A percentile compares a stretch with the other conserved stretches of the same genome.
phyloP scores from a whole-genome alignment of 1,284 basidiomycete species.

The Kwoniella shivajii region DNA sequence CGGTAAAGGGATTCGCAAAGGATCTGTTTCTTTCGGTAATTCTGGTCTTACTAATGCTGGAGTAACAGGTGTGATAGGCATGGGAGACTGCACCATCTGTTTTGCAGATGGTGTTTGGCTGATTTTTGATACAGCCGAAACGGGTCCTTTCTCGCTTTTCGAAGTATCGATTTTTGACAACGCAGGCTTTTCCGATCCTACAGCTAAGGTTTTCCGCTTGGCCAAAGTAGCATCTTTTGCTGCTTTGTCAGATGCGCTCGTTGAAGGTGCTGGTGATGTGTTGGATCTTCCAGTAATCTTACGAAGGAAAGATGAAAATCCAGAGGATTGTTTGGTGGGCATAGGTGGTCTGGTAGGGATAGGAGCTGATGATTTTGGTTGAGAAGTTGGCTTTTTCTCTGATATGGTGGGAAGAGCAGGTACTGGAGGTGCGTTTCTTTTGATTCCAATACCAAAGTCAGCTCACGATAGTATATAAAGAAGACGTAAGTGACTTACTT shows the following conservation, averaged over 20 bases:
- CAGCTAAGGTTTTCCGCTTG: slow-evolving; percentile 2
- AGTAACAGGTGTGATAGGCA: slow-evolving; percentile 1
- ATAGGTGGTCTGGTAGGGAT: slow-evolving; percentile 6
- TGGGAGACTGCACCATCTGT: slow-evolving; percentile 4
- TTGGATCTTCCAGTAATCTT: slow-evolving; percentile 31
- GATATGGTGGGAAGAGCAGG: slow-evolving; percentile 5
- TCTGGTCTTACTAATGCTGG: slow-evolving; percentile 41
- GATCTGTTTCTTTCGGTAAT: slow-evolving; percentile 63
- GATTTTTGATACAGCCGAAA: not conserved
- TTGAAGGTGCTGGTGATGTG: slow-evolving; percentile 9
- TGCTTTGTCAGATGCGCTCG: not conserved
- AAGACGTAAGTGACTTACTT: slow-evolving; percentile 10
- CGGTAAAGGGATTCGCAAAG: slow-evolving; percentile 34
- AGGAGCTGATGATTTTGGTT: slow-evolving; percentile 1
- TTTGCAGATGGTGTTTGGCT: not conserved
- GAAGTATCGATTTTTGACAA: slow-evolving; percentile 10
- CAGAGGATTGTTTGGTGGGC: slow-evolving; percentile 14
- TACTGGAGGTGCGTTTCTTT: slow-evolving; percentile 6
- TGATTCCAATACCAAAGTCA: not conserved
- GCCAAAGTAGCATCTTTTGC: slow-evolving; percentile 2
- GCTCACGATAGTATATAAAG: not conserved
- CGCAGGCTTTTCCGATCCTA: slow-evolving; percentile 4
- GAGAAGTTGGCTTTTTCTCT: not conserved
- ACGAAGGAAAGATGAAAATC: slow-evolving; percentile 37
- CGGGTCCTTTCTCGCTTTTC: not conserved